A percentile compares a stretch with the other conserved stretches of the same genome.
Evolutionary conservation across 495 filamentous ascomycete species (phyloP).

Genomic region (Penicillium flavigenum): DNA sequence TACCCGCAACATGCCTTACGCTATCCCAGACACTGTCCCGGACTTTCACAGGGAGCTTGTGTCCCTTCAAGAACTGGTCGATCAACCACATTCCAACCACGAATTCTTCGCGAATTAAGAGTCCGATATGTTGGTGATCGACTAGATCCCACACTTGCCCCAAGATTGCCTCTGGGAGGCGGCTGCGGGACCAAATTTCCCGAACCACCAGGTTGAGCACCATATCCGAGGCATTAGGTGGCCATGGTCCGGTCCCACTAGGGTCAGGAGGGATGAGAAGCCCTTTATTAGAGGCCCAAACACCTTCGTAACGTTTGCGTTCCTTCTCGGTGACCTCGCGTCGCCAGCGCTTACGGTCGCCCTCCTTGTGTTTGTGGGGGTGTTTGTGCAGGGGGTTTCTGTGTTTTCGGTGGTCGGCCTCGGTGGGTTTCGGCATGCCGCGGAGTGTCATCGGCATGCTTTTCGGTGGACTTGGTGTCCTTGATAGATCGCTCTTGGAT

Average conservation of each 20-base stretch:
- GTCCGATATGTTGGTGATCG: slow-evolving; percentile 58
- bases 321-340: slow-evolving; percentile 74
- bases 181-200: slow-evolving; percentile 82
- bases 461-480: slow-evolving; percentile 57
- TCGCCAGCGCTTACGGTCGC: slow-evolving; percentile 79
- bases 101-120: slow-evolving; percentile 76
- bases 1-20: slow-evolving; percentile 58
- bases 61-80: slow-evolving; percentile 82
- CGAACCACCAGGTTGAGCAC: slow-evolving; percentile 78
- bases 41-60: slow-evolving; percentile 80
- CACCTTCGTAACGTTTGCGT: slow-evolving; percentile 88
- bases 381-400: slow-evolving; percentile 61
- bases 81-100: slow-evolving; percentile 95
- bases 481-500: slow-evolving; percentile 36
- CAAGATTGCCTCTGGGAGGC: slow-evolving; percentile 64
- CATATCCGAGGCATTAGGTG: slow-evolving; percentile 43
- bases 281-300: slow-evolving; percentile 93
- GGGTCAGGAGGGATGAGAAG: slow-evolving; percentile 43
- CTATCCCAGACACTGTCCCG: slow-evolving; percentile 84
- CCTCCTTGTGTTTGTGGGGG: slow-evolving; percentile 85
- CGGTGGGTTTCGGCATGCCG: slow-evolving; percentile 55
- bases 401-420: slow-evolving; percentile 52
- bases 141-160: slow-evolving; percentile 87
- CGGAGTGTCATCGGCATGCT: slow-evolving; percentile 74
- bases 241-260: slow-evolving; percentile 22